Evolutionary conservation across 805 yeast species (phyloP).

Genomic region (Yamadazyma takamatsuzukensis): DNA sequence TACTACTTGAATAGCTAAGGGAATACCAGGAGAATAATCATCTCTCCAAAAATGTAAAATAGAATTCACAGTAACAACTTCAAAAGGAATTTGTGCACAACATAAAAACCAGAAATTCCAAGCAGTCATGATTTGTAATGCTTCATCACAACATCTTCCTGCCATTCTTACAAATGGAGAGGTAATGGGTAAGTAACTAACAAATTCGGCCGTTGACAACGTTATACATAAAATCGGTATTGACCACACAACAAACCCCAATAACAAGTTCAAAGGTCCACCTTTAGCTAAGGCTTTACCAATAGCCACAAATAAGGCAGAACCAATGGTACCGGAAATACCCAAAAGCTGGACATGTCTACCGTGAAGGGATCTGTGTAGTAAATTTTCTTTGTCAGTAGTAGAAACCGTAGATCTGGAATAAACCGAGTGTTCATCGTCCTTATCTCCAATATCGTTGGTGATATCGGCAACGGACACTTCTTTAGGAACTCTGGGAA

Average conservation of each 20-base stretch:
- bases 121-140: conserved; percentile 71
- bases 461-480: not conserved
- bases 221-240: conserved; percentile 66
- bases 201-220: conserved; percentile 73
- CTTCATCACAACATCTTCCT: conserved; percentile 72
- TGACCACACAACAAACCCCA: conserved; percentile 68
- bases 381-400: conserved; percentile 9
- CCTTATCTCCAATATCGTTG: conserved; percentile 2
- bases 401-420: conserved; percentile 14
- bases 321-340: conserved; percentile 80
- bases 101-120: conserved; percentile 79
- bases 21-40: conserved; percentile 68
- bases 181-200: conserved; percentile 67
- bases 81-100: conserved; percentile 78
- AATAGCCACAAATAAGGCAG: conserved; percentile 72
- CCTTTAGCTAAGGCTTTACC: conserved; percentile 61
- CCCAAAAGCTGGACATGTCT: conserved; percentile 78
- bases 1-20: conserved; percentile 61
- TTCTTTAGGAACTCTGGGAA: conserved; percentile 11
- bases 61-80: conserved; percentile 75
- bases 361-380: conserved; percentile 49
- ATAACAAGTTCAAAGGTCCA: conserved; percentile 66
- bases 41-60: conserved; percentile 79
- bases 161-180: conserved; percentile 77
- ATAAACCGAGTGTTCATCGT: conserved; percentile 13